A percentile compares a stretch with the other conserved stretches of the same genome.
phyloP scores from a whole-genome alignment of 495 filamentous ascomycete species.

The Bacidia gigantensis region DNA sequence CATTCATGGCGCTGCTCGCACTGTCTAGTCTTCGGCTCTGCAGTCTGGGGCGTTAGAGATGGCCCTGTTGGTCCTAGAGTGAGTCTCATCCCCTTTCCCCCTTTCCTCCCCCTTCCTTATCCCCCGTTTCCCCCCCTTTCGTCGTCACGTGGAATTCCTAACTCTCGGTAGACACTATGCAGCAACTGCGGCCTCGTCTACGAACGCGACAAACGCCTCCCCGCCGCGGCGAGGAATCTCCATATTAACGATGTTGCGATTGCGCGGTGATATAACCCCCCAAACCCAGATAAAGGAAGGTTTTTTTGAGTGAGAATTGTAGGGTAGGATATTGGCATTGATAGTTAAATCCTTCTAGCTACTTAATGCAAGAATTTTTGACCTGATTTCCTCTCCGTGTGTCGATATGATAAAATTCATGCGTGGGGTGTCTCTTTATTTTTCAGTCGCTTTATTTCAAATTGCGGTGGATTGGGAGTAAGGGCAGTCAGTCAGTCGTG shows the following conservation, averaged over 20 bases:
- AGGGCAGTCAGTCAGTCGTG: too few species aligned
- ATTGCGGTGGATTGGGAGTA: too few species aligned
- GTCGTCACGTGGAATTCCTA: slow-evolving; percentile 8
- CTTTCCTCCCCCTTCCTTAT: slow-evolving; percentile 8
- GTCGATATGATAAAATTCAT: too few species aligned
- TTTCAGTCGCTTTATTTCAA: too few species aligned
- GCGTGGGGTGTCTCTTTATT: too few species aligned
- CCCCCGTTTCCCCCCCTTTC: neutral
- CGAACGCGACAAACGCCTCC: slow-evolving; percentile 72
- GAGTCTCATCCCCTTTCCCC: slow-evolving; percentile 33
- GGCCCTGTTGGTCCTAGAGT: slow-evolving; percentile 77
- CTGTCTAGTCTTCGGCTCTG: slow-evolving; percentile 74
- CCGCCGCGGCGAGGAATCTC: slow-evolving; percentile 70
- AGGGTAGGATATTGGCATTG: too few species aligned
- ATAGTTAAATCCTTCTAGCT: too few species aligned
- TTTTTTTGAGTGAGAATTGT: too few species aligned
- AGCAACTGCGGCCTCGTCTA: slow-evolving; percentile 85
- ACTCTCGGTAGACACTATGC: slow-evolving; percentile 60
- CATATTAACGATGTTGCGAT: slow-evolving; percentile 44
- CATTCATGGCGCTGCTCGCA: slow-evolving; percentile 81
- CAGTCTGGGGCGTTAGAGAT: slow-evolving; percentile 89
- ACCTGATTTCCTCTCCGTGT: too few species aligned
- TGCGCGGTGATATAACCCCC: slow-evolving; percentile 19
- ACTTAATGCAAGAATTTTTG: too few species aligned
- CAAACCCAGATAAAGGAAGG: too few species aligned